Conservation (phyloP, 2,329 filamentous ascomycete species). For the Zymoseptoria ardabiliae region DNA sequence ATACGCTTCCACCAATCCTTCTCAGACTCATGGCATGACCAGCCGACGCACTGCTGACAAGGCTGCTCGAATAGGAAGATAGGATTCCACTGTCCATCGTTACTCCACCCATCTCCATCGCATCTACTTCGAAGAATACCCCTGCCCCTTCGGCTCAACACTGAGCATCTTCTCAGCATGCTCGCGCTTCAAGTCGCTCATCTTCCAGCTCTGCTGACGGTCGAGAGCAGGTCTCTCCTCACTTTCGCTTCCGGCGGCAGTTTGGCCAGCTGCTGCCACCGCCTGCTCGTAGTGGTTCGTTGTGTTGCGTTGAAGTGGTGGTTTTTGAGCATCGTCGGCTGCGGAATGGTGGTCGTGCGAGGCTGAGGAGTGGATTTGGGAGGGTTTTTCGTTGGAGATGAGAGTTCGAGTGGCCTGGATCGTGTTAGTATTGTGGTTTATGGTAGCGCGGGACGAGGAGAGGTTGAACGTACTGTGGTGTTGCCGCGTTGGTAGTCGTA, state of each 20-base stretch:
- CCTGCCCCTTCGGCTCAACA: conserved; percentile 4
- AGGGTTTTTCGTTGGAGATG: conserved; percentile 12
- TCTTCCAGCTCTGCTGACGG: conserved; percentile 25
- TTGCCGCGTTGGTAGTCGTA: conserved; percentile 9
- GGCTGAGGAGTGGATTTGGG: conserved; percentile 10
- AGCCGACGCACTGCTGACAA: conserved; percentile 1
- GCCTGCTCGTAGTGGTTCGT: conserved; percentile 27
- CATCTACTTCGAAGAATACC: conserved; percentile 2
- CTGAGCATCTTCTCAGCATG: conserved; percentile 24
- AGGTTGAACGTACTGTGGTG: conserved; percentile 5
- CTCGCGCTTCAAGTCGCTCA: conserved; percentile 25
- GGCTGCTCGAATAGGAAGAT: not conserved
- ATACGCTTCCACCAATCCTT: not conserved
- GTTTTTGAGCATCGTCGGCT: not conserved
- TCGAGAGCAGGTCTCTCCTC: conserved; percentile 10
- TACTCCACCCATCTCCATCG: conserved; percentile 1
- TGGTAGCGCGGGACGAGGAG: not conserved
- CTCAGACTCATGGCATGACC: not conserved
- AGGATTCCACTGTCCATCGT: not conserved
- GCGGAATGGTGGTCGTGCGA: conserved; percentile 10
- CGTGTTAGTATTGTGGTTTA: not conserved
- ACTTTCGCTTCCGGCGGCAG: conserved; percentile 1
- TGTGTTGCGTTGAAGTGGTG: conserved; percentile 11
- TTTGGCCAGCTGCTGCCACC: conserved; percentile 9
- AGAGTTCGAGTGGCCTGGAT: conserved; percentile 13